A percentile compares a stretch with the other conserved stretches of the same genome.
phyloP scores from a whole-genome alignment of 495 filamentous ascomycete species.

The Opeltia flavorubescens region DNA sequence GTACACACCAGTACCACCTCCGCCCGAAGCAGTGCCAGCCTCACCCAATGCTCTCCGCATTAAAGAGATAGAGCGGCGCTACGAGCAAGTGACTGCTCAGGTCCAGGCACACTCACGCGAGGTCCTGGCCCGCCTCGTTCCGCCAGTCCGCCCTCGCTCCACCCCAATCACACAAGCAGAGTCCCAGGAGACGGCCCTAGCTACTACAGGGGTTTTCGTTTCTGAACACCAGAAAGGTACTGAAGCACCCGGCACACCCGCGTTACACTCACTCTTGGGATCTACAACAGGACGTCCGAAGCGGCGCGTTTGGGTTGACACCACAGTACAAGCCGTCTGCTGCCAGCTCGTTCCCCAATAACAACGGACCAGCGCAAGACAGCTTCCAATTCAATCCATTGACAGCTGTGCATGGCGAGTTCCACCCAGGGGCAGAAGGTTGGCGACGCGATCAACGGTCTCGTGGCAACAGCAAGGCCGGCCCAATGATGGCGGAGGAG shows the following conservation, averaged over 20 bases:
- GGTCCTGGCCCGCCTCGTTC: neutral
- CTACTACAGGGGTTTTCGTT: neutral
- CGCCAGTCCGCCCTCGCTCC: neutral
- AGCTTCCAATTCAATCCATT: neutral
- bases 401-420: neutral
- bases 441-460: neutral
- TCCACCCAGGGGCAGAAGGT: neutral
- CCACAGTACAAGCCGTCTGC: conserved; percentile 11
- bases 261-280: conserved; percentile 12
- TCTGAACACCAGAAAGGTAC: neutral
- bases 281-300: conserved; percentile 9
- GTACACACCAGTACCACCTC: too few relatives aligned
- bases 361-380: neutral
- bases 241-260: conserved; percentile 8
- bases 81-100: too few relatives aligned
- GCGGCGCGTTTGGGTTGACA: conserved; percentile 7
- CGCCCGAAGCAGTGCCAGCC: too few relatives aligned
- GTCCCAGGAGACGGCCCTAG: neutral
- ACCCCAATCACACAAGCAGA: neutral
- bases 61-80: too few relatives aligned
- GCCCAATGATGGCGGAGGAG: too few relatives aligned
- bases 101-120: too few relatives aligned
- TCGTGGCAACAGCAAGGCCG: too few relatives aligned
- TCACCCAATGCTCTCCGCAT: too few relatives aligned
- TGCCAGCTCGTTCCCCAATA: conserved; percentile 9